phyloP scores from a whole-genome alignment of 2,329 filamentous ascomycete species.

The Trichocomaceae sp. region DNA sequence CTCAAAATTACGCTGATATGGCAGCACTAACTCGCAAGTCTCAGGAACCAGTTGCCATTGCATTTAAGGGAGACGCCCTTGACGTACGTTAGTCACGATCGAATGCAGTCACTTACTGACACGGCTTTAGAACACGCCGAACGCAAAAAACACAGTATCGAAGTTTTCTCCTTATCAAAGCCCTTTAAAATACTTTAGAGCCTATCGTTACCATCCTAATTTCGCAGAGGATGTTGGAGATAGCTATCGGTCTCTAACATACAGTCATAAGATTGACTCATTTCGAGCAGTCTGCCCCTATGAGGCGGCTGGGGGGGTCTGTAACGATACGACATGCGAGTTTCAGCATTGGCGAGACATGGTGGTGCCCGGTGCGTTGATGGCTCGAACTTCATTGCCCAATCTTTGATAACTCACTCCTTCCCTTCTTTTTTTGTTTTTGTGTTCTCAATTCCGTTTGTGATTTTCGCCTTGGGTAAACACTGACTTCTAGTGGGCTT shows the following conservation, averaged over 20 bases:
- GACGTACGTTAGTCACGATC: slow-evolving; percentile 26
- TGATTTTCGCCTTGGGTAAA: neutral
- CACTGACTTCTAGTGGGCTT: slow-evolving; percentile 14
- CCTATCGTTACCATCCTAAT: slow-evolving; percentile 81
- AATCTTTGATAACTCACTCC: neutral
- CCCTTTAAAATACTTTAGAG: slow-evolving; percentile 72
- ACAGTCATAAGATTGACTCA: slow-evolving; percentile 82
- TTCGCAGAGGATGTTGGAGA: slow-evolving; percentile 63
- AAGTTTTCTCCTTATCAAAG: slow-evolving; percentile 67
- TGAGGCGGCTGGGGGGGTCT: slow-evolving; percentile 63
- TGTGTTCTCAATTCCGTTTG: neutral
- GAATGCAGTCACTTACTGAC: slow-evolving; percentile 23
- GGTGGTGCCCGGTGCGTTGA: slow-evolving; percentile 65
- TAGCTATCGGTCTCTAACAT: slow-evolving; percentile 84
- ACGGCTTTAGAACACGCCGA: slow-evolving; percentile 21
- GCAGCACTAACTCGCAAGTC: slow-evolving; percentile 27
- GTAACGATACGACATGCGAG: slow-evolving; percentile 67
- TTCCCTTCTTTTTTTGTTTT: neutral
- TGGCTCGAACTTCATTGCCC: slow-evolving; percentile 19
- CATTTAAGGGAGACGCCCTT: slow-evolving; percentile 24
- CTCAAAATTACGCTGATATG: slow-evolving; percentile 21
- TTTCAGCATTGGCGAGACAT: slow-evolving; percentile 75
- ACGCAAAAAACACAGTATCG: slow-evolving; percentile 16
- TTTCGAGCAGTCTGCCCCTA: slow-evolving; percentile 67
- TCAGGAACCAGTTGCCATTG: slow-evolving; percentile 23